These are phyloP conservation scores for Diaporthe australafricana DNA, from an alignment of 2,329 filamentous ascomycete species.

Conservation along the genomic window DNA sequence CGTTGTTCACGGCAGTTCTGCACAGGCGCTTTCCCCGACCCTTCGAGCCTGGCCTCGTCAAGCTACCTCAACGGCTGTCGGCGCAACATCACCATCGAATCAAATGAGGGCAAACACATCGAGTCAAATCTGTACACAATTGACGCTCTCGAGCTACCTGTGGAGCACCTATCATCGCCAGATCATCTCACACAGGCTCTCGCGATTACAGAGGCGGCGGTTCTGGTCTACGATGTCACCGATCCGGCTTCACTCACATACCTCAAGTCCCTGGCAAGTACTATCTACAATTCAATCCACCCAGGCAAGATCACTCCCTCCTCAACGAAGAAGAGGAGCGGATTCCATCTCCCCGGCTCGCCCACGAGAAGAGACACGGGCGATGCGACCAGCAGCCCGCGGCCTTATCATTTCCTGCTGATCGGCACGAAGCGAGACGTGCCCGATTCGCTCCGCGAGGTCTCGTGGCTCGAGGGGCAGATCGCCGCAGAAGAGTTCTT, in stretches of 20 bases:
- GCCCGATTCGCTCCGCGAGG: slow-evolving; percentile 43
- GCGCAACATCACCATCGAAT: slow-evolving; percentile 48
- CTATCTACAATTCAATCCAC: slow-evolving; percentile 25
- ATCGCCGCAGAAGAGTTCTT: slow-evolving; percentile 30
- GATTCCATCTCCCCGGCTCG: slow-evolving; percentile 22
- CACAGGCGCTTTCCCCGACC: slow-evolving; percentile 43
- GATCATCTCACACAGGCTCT: slow-evolving; percentile 51
- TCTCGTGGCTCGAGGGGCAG: slow-evolving; percentile 48
- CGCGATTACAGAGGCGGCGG: slow-evolving; percentile 53
- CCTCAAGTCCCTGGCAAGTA: slow-evolving; percentile 31
- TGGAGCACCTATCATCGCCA: slow-evolving; percentile 46
- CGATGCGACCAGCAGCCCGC: slow-evolving; percentile 32
- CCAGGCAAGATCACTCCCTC: neutral
- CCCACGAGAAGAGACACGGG: neutral
- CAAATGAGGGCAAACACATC: slow-evolving; percentile 39
- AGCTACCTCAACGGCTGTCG: slow-evolving; percentile 44
- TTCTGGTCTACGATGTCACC: slow-evolving; percentile 50
- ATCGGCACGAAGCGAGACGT: slow-evolving; percentile 52
- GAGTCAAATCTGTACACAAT: slow-evolving; percentile 48
- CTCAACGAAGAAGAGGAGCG: slow-evolving; percentile 13
- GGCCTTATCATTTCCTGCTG: slow-evolving; percentile 47
- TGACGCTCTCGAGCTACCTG: slow-evolving; percentile 52
- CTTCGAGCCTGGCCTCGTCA: slow-evolving; percentile 42
- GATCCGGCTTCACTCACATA: slow-evolving; percentile 43
- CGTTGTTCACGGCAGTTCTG: slow-evolving; percentile 45